These are phyloP conservation scores for Neocallimastix lanati DNA, from an alignment of 192 early-diverging fungal genomes.

Conservation along the genomic window DNA sequence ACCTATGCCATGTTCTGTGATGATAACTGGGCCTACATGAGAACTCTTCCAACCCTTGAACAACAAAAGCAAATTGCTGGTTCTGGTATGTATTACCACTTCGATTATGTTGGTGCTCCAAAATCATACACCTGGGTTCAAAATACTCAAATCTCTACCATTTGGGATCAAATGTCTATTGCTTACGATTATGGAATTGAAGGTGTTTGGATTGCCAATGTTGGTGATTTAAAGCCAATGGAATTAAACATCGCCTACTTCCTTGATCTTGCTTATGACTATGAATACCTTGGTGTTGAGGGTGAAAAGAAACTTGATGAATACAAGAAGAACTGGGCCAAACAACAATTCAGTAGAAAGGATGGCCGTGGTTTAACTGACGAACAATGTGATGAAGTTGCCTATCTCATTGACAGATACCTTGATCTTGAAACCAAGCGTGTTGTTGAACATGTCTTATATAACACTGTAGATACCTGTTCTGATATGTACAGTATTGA, in stretches of 20 bases:
- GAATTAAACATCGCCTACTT: slow-evolving; percentile 2
- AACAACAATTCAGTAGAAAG: slow-evolving; percentile 1
- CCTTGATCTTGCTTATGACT: slow-evolving; percentile 8
- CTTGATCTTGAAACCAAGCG: neutral
- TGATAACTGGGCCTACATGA: slow-evolving; percentile 7
- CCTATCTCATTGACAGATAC: neutral
- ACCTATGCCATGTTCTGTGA: neutral
- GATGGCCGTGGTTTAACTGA: neutral
- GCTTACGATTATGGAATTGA: neutral
- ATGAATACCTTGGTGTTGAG: neutral
- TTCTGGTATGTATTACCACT: slow-evolving; percentile 7
- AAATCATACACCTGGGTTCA: slow-evolving; percentile 4
- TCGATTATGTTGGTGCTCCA: slow-evolving; percentile 4
- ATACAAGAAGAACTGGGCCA: neutral
- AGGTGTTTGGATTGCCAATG: slow-evolving; percentile 6
- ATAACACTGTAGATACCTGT: neutral
- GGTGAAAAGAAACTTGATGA: neutral
- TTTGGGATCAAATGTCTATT: slow-evolving; percentile 7
- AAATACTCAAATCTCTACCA: slow-evolving; percentile 2
- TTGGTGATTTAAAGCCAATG: slow-evolving; percentile 9
- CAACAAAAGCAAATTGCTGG: slow-evolving; percentile 2
- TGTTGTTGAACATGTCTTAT: neutral
- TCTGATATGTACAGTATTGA: neutral
- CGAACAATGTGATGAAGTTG: neutral
- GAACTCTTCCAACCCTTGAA: slow-evolving; percentile 1